phyloP scores from a whole-genome alignment of 768 basidiomycete genomes.

The Rhodotorula toruloides region DNA sequence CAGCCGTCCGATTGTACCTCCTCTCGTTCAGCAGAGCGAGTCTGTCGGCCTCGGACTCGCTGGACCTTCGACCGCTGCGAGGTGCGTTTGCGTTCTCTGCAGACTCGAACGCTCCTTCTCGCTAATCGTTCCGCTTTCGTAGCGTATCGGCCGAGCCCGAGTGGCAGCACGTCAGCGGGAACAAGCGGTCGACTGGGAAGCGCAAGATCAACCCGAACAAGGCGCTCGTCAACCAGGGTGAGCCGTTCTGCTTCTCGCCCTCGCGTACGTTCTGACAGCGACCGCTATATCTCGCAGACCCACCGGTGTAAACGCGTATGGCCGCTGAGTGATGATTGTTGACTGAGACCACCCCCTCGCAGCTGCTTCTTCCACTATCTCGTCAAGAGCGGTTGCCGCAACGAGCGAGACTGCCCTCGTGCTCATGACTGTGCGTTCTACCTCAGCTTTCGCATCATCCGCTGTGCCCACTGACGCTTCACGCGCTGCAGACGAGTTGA shows the following conservation, averaged over 20 bases:
- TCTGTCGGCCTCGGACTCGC: too few relatives aligned
- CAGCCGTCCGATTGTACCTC: too few relatives aligned
- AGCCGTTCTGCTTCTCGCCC: neutral
- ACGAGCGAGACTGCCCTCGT: neutral
- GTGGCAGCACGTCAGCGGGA: neutral
- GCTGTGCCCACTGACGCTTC: neutral
- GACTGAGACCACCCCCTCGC: too few relatives aligned
- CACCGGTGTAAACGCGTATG: neutral
- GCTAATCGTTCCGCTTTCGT: too few relatives aligned
- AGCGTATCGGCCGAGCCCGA: too few relatives aligned
- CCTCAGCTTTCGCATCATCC: neutral
- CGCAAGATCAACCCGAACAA: neutral
- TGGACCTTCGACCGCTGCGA: too few relatives aligned
- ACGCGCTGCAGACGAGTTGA: neutral
- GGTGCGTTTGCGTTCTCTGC: too few relatives aligned
- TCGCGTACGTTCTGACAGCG: too few relatives aligned
- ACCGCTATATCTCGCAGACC: neutral
- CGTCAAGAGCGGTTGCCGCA: neutral
- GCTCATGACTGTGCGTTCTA: neutral
- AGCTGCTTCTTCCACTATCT: slow-evolving; percentile 1
- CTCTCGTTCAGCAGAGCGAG: too few relatives aligned
- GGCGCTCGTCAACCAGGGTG: neutral
- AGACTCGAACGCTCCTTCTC: too few relatives aligned
- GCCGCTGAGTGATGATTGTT: neutral
- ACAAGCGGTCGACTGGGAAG: neutral